Percentiles rank a stretch among this genome's conserved stretches.
phyloP scores from a whole-genome alignment of 2,329 filamentous ascomycete genomes.

The Venturia nashicola region DNA sequence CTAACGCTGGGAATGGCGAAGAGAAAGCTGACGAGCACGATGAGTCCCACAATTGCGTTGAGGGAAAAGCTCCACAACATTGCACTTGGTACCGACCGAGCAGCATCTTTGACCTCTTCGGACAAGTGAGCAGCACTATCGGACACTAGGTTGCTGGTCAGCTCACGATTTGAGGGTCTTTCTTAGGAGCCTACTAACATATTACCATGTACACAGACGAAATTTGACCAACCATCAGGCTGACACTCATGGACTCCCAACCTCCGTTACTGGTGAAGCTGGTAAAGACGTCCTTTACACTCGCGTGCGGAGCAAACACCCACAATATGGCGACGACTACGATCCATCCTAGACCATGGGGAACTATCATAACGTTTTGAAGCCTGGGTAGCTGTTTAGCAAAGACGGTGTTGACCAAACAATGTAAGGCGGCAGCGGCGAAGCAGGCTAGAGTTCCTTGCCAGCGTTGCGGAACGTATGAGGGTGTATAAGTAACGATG shows the following conservation, averaged over 20 bases:
- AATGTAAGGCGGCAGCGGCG: constrained; percentile 20
- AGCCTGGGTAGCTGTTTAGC: constrained; percentile 26
- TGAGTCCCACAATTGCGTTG: constrained; percentile 18
- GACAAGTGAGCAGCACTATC: constrained; percentile 33
- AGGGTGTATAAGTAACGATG: constrained; percentile 19
- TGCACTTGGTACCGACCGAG: constrained; percentile 22
- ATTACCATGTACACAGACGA: constrained; percentile 13
- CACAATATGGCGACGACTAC: constrained; percentile 24
- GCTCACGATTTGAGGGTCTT: neutral
- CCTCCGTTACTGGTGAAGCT: constrained; percentile 22
- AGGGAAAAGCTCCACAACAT: constrained; percentile 29
- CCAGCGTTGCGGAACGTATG: constrained; percentile 20
- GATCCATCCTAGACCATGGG: constrained; percentile 24
- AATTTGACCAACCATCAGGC: constrained; percentile 14
- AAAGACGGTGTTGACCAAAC: constrained; percentile 23
- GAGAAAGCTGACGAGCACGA: constrained; percentile 13
- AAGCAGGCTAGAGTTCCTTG: constrained; percentile 28
- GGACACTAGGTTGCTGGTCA: constrained; percentile 23
- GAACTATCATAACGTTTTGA: constrained; percentile 24
- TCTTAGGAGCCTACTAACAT: constrained; percentile 8
- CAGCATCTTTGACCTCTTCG: constrained; percentile 23
- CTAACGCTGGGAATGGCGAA: constrained; percentile 14
- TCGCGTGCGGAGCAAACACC: constrained; percentile 21
- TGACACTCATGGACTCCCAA: constrained; percentile 18
- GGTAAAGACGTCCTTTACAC: constrained; percentile 22